Base-by-base conservation (phyloP, 352 stramenopile genomes). In the Blastocystis sp. region DNA sequence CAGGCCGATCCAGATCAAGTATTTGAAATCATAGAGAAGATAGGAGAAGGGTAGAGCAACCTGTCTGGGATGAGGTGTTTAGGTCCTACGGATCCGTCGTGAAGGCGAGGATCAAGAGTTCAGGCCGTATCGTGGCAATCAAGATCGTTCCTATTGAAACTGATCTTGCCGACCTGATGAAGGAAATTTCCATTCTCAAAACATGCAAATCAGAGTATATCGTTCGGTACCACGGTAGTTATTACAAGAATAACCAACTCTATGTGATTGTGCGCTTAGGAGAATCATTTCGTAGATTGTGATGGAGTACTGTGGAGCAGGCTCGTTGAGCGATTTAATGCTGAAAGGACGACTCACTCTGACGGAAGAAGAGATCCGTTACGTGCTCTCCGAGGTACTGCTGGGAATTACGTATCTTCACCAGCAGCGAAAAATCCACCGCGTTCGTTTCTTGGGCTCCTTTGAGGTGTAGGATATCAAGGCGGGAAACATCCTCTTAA, bases 401-500 rank as follows among this genome's bases (percentile, higher is more conserved):
- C 36, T 89, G 48, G 87, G 87, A 8, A 49, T 89, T n/a, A 18
- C 78, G 4, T 84, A 88, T 77, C 51, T 89, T 44, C 73, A 89
- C 34, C 21, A 36, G n/a, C 48, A 87, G 53, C 34, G 76, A 24
- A 79, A 89, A 38, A 89, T 89, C 56, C 87, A 89, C 63, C 34
- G 87, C 9, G 73, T 84, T 11, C 14, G 4, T 42, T 29, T 7
- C 11, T 2, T 24, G 7, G 42, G 24, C 21, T 53, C 0, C 21
- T 18, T 56, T 36, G n/a, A 4, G 27, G 16, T 34, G 1, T 84
- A 84, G 29, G 87, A 89, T 63, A 85, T 89, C 46, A 89, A 89
- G 56, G 64, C 87, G 1, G 87, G 59, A 4, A 89, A 89, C 42
- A 73, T 89, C 16, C 48, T 89, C 24, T 79, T 89, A 9, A 88